phyloP scores from a whole-genome alignment of 768 basidiomycete species.

The Botryobasidium botryosum region DNA sequence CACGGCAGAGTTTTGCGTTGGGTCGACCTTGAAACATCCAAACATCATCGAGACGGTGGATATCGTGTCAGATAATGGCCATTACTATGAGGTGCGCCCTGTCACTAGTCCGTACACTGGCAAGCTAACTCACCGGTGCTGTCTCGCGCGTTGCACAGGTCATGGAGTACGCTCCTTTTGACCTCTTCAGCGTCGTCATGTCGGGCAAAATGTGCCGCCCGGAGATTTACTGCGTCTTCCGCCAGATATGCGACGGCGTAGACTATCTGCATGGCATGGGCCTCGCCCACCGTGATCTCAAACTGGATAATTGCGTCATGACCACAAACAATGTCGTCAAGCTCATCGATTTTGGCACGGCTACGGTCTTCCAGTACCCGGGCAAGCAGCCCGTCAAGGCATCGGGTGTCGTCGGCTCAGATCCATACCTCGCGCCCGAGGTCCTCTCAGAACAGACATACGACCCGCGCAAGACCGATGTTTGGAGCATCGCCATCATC shows the following conservation, averaged over 20 bases:
- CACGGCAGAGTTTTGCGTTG: conserved; percentile 56
- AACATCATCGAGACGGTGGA: conserved; percentile 63
- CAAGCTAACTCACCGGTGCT: background rate
- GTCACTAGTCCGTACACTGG: background rate
- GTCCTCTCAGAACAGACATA: conserved; percentile 67
- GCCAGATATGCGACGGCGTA: conserved; percentile 95
- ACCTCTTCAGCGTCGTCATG: conserved; percentile 99
- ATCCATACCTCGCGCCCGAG: conserved; percentile 96
- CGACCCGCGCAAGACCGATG: conserved; percentile 94
- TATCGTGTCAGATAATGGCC: conserved; percentile 93
- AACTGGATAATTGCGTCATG: conserved; percentile 99
- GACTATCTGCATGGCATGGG: conserved; percentile 97
- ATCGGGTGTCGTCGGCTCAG: conserved; percentile 86
- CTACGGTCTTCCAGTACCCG: conserved; percentile 98
- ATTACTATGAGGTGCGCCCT: conserved; percentile 85
- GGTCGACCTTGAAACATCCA: conserved; percentile 25
- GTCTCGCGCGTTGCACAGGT: conserved; percentile 46
- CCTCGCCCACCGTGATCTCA: conserved; percentile 94
- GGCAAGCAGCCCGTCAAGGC: conserved; percentile 67
- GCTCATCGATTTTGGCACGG: conserved; percentile 98
- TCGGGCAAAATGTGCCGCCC: conserved; percentile 96
- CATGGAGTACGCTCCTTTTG: conserved; percentile 99
- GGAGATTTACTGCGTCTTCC: conserved; percentile 97
- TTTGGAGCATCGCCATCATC: conserved; percentile 96
- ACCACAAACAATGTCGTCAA: conserved; percentile 89